phyloP scores from a whole-genome alignment of 805 yeast species.

The Diddensiella santjacobensis region DNA sequence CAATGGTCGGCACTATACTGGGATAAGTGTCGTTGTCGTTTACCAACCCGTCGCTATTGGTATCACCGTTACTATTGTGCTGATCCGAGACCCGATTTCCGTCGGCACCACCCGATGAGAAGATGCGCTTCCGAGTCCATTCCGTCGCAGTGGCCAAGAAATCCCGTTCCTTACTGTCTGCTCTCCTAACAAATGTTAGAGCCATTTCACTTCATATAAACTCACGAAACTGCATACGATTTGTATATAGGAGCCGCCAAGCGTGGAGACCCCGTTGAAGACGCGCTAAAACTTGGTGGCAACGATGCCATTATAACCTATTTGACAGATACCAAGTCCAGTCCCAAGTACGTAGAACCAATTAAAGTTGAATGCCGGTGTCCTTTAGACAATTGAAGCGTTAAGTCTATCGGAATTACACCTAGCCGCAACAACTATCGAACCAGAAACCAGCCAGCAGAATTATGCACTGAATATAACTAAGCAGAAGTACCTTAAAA shows the following conservation, averaged over 20 bases:
- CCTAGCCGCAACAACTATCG: no score
- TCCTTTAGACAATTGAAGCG: no score
- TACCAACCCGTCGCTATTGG: neutral
- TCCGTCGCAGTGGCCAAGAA: slow-evolving; percentile 21
- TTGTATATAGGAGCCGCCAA: neutral
- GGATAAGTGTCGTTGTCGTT: neutral
- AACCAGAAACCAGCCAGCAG: no score
- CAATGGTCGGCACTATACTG: neutral
- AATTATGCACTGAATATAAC: no score
- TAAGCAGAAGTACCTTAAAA: no score
- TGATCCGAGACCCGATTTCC: neutral
- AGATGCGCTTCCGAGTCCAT: slow-evolving; percentile 23
- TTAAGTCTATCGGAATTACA: no score
- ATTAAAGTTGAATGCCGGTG: no score
- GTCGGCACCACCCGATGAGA: slow-evolving; percentile 5
- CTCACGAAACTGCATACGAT: no score
- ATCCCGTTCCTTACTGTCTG: slow-evolving; percentile 12
- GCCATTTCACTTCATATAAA: no score
- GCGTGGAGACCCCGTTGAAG: no score
- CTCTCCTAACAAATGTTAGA: neutral
- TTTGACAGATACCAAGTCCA: no score
- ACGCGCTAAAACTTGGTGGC: neutral
- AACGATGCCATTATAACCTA: neutral
- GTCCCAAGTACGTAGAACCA: no score
- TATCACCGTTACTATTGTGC: neutral